phyloP scores from a whole-genome alignment of 371 early-diverging fungal species.

The Vittaforma corneae region DNA sequence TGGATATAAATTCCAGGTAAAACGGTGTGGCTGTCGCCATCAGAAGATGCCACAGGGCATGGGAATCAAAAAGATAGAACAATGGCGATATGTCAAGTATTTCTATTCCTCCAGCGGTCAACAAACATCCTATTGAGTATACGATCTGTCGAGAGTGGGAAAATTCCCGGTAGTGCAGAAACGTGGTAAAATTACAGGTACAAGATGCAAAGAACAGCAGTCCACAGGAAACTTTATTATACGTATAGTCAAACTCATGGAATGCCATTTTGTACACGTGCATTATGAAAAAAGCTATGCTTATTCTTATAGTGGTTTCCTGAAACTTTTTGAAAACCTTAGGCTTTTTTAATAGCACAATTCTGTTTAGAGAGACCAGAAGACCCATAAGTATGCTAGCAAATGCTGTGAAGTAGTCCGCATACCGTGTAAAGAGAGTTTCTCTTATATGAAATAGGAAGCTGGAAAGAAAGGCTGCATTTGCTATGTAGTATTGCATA shows the following conservation, averaged over 20 bases:
- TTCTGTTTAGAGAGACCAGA: constrained; percentile 24
- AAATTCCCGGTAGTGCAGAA: constrained; percentile 10
- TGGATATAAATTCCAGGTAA: not conserved
- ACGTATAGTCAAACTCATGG: constrained; percentile 48
- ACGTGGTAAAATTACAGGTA: constrained; percentile 17
- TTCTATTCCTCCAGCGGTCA: constrained; percentile 37
- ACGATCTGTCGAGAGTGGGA: constrained; percentile 13
- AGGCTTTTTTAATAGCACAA: constrained; percentile 8
- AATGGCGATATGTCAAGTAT: constrained; percentile 46
- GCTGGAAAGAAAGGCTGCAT: constrained; percentile 42
- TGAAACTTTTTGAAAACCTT: not conserved
- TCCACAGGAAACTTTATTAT: constrained; percentile 37
- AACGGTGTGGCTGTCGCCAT: not conserved
- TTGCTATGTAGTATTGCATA: constrained; percentile 31
- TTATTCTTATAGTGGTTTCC: not conserved
- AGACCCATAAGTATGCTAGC: constrained; percentile 28
- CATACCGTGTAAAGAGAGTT: constrained; percentile 35
- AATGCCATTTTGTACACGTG: constrained; percentile 46
- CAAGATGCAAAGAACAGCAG: constrained; percentile 24
- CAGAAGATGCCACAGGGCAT: constrained; percentile 48
- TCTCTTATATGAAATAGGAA: constrained; percentile 50
- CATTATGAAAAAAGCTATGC: constrained; percentile 19
- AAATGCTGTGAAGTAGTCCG: constrained; percentile 50
- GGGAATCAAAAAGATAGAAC: constrained; percentile 47
- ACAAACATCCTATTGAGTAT: constrained; percentile 22